Evolutionary conservation across 2,329 filamentous ascomycete species (phyloP), one percentile per base, ranked within the genome.

Genomic region (Aspergillus ochraceoroseus): DNA sequence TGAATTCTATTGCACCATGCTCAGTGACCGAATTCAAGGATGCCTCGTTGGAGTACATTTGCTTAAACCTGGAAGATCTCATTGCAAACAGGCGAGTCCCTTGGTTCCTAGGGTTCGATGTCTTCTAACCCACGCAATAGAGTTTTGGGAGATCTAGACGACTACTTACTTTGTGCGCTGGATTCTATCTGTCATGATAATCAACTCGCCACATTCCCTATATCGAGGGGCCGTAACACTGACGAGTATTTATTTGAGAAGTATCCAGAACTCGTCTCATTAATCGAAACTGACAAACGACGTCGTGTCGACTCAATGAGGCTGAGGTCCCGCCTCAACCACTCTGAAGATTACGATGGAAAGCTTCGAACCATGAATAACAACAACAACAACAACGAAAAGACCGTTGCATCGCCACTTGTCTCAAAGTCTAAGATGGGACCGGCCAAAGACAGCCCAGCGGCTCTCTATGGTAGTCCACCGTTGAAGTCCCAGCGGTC

Each of bases 41-140:
- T 52, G 84, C 85, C 7, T 86, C 85, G 0, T 70, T 96, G 19
- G 87, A 95, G 61, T 98, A 95, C 58, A 80, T 95, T 14, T 95
- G 88, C 55, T 70, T 95, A 30, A 94, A 95, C 56, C 73, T 96
- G 42, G 92, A 98, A 63, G 80, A 82, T 5, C 87, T 96, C 75
- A 79, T 98, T 35, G 88, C 95, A 57, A 95, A 94, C 48, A 83
- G 87, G 69, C 73, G 60, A 53, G 22, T 25, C 13, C 7, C 18
- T 17, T 15, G 26, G 6, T 20, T 20, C 8, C 19, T 13, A 20
- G 5, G 25, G 28, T 13, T 28, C 22, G 8, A 51, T 55, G 26
- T 57, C 51, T 42, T 22, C 7, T 11, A 23, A 29, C 27, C n/a
- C n/a, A n/a, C n/a, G n/a, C n/a, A n/a, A 11, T 49, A 77, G 79